phyloP scores from a whole-genome alignment of 176 grass and related monocot species.

The Carex cristatella region DNA sequence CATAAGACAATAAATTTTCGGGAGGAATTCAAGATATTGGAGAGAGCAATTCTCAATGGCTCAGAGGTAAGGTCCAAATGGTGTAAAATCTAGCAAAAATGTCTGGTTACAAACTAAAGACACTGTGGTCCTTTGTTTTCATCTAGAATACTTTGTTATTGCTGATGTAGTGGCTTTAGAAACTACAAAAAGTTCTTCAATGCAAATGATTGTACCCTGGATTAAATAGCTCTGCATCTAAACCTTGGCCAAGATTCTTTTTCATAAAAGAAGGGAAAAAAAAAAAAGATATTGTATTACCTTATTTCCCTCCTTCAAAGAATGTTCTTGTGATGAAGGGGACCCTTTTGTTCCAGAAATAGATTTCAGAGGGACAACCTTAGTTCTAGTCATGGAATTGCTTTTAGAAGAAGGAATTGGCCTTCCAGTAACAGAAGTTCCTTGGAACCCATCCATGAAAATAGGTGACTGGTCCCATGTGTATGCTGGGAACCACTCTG shows the following conservation, averaged over 20 bases:
- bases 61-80: neutral
- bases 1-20: neutral
- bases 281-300: conserved; percentile 30
- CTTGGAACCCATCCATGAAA: conserved; percentile 57
- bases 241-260: neutral
- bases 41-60: neutral
- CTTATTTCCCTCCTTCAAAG: conserved; percentile 53
- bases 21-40: neutral
- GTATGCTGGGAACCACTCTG: conserved; percentile 55
- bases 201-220: neutral
- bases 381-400: conserved; percentile 37
- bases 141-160: neutral
- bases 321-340: conserved; percentile 40
- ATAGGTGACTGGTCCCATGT: conserved; percentile 64
- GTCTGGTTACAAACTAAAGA: neutral
- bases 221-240: neutral
- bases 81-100: neutral
- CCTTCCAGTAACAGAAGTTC: conserved; percentile 38
- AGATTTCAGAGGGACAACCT: conserved; percentile 33
- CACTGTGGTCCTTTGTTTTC: neutral
- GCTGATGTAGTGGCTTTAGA: neutral
- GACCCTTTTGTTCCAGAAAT: conserved; percentile 46
- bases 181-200: neutral
- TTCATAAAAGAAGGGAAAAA: neutral
- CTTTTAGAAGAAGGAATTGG: conserved; percentile 46